Evolutionary conservation across 1,139 yeast species (phyloP).

Genomic region (Pichia sp.): DNA sequence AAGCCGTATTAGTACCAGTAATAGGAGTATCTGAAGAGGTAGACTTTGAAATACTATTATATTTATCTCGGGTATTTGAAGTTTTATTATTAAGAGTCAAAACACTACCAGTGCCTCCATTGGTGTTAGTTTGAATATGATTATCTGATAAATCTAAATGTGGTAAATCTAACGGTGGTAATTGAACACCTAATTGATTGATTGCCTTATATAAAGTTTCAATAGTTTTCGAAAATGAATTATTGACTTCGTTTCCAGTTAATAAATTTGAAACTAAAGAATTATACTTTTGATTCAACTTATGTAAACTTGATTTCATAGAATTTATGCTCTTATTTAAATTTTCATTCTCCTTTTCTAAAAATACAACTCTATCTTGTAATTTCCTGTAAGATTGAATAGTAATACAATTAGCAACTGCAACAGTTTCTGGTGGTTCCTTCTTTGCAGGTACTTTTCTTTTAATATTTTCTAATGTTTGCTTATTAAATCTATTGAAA

Average conservation of each 20-base stretch:
- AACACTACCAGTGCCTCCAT: too few species aligned
- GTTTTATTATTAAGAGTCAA: too few species aligned
- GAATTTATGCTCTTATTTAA: slow-evolving; percentile 16
- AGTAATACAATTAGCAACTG: slow-evolving; percentile 18
- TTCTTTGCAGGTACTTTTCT: slow-evolving; percentile 62
- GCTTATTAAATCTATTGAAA: slow-evolving; percentile 65
- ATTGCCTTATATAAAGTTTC: slow-evolving; percentile 44
- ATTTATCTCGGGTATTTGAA: too few species aligned
- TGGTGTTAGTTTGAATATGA: not conserved
- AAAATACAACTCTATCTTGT: slow-evolving; percentile 22
- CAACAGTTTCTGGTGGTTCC: slow-evolving; percentile 16
- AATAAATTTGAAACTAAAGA: slow-evolving; percentile 58
- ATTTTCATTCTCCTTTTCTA: slow-evolving; percentile 23
- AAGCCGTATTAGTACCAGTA: too few species aligned
- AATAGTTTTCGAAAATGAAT: slow-evolving; percentile 48
- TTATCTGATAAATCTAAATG: slow-evolving; percentile 7
- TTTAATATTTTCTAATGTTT: slow-evolving; percentile 70
- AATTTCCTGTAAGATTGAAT: slow-evolving; percentile 21
- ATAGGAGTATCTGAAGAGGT: too few species aligned
- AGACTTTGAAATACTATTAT: too few species aligned
- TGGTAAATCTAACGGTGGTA: slow-evolving; percentile 61
- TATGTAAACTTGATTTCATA: slow-evolving; percentile 14
- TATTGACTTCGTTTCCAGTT: slow-evolving; percentile 49
- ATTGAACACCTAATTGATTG: slow-evolving; percentile 52
- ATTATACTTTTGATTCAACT: slow-evolving; percentile 42